These are phyloP conservation scores for Picocystis salinarum DNA, from an alignment of 139 green algal species.

Conservation along the genomic window DNA sequence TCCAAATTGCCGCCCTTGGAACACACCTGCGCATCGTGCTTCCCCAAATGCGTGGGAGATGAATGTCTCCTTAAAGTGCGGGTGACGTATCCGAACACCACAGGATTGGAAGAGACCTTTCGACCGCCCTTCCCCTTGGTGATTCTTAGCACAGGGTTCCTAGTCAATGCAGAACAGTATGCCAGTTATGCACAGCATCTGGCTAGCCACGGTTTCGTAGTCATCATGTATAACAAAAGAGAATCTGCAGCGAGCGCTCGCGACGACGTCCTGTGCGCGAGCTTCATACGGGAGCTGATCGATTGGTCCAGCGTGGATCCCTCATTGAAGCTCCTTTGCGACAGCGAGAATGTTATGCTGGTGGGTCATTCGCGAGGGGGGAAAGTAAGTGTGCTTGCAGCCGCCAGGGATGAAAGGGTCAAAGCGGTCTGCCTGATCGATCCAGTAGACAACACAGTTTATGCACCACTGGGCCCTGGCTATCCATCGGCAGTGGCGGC, in stretches of 20 bases:
- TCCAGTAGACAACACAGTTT: constrained; percentile 75
- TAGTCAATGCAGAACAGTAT: constrained; percentile 47
- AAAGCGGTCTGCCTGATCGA: constrained; percentile 57
- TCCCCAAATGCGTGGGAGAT: constrained; percentile 37
- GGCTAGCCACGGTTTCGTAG: constrained; percentile 43
- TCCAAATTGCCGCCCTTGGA: constrained; percentile 42
- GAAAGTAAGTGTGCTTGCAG: constrained; percentile 61
- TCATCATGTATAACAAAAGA: constrained; percentile 41
- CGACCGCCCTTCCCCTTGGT: constrained; percentile 58
- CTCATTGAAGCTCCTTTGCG: constrained; percentile 28
- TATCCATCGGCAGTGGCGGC: constrained; percentile 11
- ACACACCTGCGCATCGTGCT: constrained; percentile 51
- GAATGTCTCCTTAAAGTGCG: constrained; percentile 39
- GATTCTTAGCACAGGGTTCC: constrained; percentile 65
- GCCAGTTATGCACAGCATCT: constrained; percentile 35
- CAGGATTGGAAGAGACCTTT: constrained; percentile 16
- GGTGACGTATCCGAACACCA: constrained; percentile 37
- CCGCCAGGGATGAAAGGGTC: constrained; percentile 33
- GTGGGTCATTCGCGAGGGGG: constrained; percentile 35
- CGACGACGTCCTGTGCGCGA: constrained; percentile 42
- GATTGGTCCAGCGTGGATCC: constrained; percentile 39
- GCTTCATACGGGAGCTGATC: constrained; percentile 22
- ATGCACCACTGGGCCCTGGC: constrained; percentile 26
- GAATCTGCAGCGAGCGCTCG: constrained; percentile 38
- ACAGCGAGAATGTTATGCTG: constrained; percentile 18